Conservation (phyloP, 225 moss, liverwort and hornwort species). For the Antitrichia curtipendula region DNA sequence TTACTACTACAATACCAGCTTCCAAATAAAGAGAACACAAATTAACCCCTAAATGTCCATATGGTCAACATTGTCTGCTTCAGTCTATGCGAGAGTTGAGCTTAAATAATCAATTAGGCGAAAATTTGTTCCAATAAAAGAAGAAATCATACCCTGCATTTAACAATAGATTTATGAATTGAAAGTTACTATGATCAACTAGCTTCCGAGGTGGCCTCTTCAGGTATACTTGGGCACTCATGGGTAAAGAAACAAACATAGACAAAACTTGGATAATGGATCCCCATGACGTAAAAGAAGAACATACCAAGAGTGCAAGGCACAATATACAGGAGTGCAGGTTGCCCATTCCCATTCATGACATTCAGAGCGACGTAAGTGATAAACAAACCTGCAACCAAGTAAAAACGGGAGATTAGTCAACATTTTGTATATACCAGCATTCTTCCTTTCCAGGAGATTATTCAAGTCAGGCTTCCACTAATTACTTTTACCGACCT, state of each 20-base stretch:
- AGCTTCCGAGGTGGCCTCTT: background rate
- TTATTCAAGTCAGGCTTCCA: background rate
- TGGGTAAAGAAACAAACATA: background rate
- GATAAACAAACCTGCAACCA: conserved; percentile 63
- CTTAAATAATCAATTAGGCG: background rate
- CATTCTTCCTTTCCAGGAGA: background rate
- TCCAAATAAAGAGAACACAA: background rate
- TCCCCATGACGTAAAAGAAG: background rate
- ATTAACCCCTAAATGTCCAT: background rate
- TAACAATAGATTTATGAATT: background rate
- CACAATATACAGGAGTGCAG: conserved; percentile 93
- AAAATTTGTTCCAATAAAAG: background rate
- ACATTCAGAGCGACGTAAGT: conserved; percentile 84
- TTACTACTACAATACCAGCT: background rate
- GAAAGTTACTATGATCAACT: background rate
- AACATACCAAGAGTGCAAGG: conserved; percentile 82
- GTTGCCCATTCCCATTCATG: conserved; percentile 95
- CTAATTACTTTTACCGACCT: background rate
- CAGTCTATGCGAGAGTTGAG: background rate
- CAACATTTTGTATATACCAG: background rate
- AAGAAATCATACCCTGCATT: background rate
- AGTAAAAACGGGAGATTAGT: background rate
- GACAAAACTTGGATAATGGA: background rate
- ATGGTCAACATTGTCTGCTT: background rate
- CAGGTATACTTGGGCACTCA: background rate